Conservation (phyloP, 2,329 filamentous ascomycete species). For the Neonectria hederae region DNA sequence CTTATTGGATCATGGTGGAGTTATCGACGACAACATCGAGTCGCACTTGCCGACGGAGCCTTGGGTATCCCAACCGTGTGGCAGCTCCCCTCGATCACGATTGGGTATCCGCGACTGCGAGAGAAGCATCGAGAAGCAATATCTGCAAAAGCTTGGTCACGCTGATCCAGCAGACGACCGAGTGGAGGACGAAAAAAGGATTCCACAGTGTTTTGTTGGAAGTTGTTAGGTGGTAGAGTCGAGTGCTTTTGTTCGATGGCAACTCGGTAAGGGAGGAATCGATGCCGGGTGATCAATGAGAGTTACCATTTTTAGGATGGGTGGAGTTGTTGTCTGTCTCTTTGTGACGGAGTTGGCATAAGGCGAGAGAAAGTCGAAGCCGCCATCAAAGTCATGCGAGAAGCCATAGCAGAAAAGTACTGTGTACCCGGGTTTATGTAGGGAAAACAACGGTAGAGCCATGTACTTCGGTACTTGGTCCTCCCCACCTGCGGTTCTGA, state of each 20-base stretch:
- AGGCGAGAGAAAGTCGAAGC: not conserved
- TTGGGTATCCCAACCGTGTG: slow-evolving; percentile 31
- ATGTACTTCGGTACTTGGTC: not conserved
- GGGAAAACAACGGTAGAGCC: not conserved
- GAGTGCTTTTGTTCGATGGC: not conserved
- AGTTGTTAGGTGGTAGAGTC: not conserved
- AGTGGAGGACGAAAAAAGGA: slow-evolving; percentile 2
- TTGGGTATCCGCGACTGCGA: slow-evolving; percentile 19
- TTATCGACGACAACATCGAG: slow-evolving; percentile 20
- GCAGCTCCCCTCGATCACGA: slow-evolving; percentile 7
- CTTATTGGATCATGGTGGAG: slow-evolving; percentile 26
- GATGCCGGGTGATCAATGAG: not conserved
- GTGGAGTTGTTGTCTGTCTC: not conserved
- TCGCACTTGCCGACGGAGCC: slow-evolving; percentile 17
- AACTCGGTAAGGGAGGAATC: not conserved
- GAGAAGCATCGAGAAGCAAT: slow-evolving; percentile 27
- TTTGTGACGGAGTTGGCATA: slow-evolving; percentile 4
- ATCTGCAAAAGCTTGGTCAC: slow-evolving; percentile 16
- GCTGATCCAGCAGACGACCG: slow-evolving; percentile 15
- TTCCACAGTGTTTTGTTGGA: slow-evolving; percentile 17
- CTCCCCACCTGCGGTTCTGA: slow-evolving; percentile 7
- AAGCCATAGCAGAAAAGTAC: not conserved
- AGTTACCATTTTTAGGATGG: slow-evolving; percentile 4
- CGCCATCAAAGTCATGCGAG: not conserved
- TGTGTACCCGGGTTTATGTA: not conserved